Percentiles rank a stretch among this genome's conserved stretches.
Evolutionary conservation across 1,139 yeast genomes (phyloP).

Genomic region (Sugiyamaella japonica): DNA sequence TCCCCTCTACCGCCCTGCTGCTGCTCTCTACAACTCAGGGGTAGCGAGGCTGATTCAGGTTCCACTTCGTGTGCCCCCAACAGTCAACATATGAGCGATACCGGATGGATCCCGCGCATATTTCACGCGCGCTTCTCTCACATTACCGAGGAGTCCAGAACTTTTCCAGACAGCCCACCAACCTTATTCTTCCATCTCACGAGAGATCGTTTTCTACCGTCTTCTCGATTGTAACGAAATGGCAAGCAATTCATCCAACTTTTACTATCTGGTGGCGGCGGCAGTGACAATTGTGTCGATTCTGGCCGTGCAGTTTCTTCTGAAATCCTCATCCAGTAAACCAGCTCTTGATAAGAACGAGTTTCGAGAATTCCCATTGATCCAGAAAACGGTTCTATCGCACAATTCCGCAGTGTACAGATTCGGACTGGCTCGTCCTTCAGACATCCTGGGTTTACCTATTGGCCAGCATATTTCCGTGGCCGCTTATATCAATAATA

Average conservation of each 20-base stretch:
- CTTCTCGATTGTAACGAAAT: background rate
- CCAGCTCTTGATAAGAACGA: constrained; percentile 64
- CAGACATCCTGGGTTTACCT: constrained; percentile 83
- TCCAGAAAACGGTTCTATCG: constrained; percentile 72
- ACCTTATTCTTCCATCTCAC: too few species aligned
- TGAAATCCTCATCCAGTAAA: constrained; percentile 29
- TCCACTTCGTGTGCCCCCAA: too few species aligned
- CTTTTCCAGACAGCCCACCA: background rate
- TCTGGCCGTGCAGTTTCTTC: constrained; percentile 21
- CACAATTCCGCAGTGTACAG: constrained; percentile 85
- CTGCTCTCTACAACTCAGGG: too few species aligned
- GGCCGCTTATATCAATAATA: constrained; percentile 69
- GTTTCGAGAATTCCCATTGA: constrained; percentile 79
- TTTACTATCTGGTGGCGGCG: constrained; percentile 20
- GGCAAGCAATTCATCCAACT: constrained; percentile 7
- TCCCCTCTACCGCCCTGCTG: too few species aligned
- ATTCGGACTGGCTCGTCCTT: constrained; percentile 75
- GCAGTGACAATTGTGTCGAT: constrained; percentile 24
- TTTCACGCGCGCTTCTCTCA: background rate
- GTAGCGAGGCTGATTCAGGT: background rate
- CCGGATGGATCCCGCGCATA: background rate
- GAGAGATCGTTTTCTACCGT: too few species aligned
- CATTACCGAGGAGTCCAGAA: background rate
- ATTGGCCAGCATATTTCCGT: constrained; percentile 83
- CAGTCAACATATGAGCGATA: too few species aligned